These are phyloP conservation scores for Pseudopithomyces maydicus DNA, from an alignment of 2,329 filamentous ascomycete genomes.

Conservation along the genomic window DNA sequence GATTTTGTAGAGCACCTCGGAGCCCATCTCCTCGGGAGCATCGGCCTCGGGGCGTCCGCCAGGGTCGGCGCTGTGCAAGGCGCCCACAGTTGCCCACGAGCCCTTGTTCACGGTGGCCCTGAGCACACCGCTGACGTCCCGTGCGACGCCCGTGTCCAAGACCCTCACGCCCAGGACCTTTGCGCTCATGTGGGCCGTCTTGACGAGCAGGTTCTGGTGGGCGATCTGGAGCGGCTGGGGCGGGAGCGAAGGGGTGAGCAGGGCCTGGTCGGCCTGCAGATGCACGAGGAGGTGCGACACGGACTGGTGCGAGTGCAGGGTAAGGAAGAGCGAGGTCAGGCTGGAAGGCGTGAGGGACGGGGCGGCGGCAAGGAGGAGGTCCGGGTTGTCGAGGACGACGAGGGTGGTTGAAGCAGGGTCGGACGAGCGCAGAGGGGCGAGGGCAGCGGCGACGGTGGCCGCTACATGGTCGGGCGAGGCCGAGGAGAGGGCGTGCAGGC, in stretches of 20 bases:
- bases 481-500: slow-evolving; percentile 29
- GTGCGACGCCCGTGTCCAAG: slow-evolving; percentile 85
- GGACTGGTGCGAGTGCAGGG: slow-evolving; percentile 55
- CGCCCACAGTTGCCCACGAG: slow-evolving; percentile 34
- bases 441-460: slow-evolving; percentile 30
- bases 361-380: slow-evolving; percentile 47
- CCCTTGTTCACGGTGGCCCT: slow-evolving; percentile 64
- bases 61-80: slow-evolving; percentile 30
- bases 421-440: slow-evolving; percentile 16
- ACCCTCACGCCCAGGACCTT: slow-evolving; percentile 73
- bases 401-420: slow-evolving; percentile 36
- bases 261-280: slow-evolving; percentile 72
- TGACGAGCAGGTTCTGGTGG: slow-evolving; percentile 64
- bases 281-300: slow-evolving; percentile 69
- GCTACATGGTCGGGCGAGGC: slow-evolving; percentile 32
- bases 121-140: slow-evolving; percentile 87
- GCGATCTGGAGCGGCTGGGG: slow-evolving; percentile 43
- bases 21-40: background rate
- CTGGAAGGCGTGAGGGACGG: slow-evolving; percentile 23
- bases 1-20: slow-evolving; percentile 81
- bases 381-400: slow-evolving; percentile 53
- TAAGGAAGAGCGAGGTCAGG: slow-evolving; percentile 33
- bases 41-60: slow-evolving; percentile 7
- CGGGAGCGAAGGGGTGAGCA: slow-evolving; percentile 61
- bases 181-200: slow-evolving; percentile 75